Evolutionary conservation across 139 green algal genomes (phyloP).

Genomic region (Chlorella sp.): DNA sequence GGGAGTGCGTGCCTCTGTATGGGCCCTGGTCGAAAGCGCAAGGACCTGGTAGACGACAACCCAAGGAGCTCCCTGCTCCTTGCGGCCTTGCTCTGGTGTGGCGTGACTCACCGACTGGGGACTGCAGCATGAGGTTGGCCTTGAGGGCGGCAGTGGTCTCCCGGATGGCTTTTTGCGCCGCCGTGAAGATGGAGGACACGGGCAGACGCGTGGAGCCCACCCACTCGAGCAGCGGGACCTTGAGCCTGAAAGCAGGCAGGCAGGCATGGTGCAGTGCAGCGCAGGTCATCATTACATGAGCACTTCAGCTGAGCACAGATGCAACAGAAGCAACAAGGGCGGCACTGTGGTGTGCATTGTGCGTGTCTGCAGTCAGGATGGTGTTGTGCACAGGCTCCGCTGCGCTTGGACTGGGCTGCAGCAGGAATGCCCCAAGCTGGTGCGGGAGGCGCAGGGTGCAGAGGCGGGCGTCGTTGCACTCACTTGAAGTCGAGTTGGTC

Average conservation of each 20-base stretch:
- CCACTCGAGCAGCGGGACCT: not conserved
- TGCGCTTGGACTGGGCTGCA: not conserved
- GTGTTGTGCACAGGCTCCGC: too few species aligned
- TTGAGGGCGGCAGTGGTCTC: not conserved
- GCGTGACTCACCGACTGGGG: not conserved
- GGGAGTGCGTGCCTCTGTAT: not conserved
- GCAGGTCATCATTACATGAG: not conserved
- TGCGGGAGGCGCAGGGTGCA: too few species aligned
- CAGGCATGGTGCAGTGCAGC: not conserved
- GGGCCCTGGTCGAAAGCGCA: not conserved
- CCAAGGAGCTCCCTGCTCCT: not conserved
- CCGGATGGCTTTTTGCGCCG: not conserved
- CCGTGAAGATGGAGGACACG: not conserved
- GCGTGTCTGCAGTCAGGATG: not conserved
- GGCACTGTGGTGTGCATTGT: not conserved
- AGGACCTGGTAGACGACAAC: not conserved
- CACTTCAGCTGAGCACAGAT: too few species aligned
- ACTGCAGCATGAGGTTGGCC: not conserved
- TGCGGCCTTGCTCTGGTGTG: too few species aligned
- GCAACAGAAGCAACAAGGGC: not conserved
- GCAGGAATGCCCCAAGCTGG: not conserved
- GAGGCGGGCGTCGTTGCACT: not conserved
- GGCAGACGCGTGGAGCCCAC: not conserved
- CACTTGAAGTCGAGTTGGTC: not conserved
- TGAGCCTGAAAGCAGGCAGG: not conserved